Evolutionary conservation across 2,329 filamentous ascomycete genomes (phyloP).

Genomic region (Fusarium veterinarium): DNA sequence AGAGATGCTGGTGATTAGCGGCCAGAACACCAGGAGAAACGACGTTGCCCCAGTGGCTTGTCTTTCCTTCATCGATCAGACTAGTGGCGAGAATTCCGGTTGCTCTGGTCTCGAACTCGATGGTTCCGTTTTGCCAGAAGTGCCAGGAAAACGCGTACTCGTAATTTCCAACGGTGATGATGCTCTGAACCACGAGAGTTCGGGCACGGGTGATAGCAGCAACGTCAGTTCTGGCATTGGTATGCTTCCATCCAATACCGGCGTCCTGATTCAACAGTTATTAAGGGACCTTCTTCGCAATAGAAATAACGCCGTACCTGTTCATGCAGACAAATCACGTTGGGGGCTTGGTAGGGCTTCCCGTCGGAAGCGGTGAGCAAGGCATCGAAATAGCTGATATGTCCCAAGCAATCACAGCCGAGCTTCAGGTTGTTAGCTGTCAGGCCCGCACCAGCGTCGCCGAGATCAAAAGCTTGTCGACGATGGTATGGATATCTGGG

Average conservation of each 20-base stretch:
- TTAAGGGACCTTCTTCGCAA: too few species aligned
- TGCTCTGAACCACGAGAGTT: constrained; percentile 74
- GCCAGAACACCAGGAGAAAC: constrained; percentile 73
- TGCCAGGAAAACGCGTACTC: constrained; percentile 67
- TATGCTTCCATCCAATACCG: constrained; percentile 77
- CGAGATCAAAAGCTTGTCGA: constrained; percentile 79
- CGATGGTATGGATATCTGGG: constrained; percentile 72
- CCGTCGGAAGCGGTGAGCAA: neutral
- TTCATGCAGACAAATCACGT: constrained; percentile 76
- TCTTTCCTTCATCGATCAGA: constrained; percentile 66
- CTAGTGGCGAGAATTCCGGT: constrained; percentile 73
- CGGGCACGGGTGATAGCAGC: constrained; percentile 69
- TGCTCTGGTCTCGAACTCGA: constrained; percentile 71
- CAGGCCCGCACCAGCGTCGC: constrained; percentile 74
- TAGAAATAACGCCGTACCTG: constrained; percentile 28
- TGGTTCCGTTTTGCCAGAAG: constrained; percentile 70
- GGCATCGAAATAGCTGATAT: constrained; percentile 58
- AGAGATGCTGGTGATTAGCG: constrained; percentile 77
- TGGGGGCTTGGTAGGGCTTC: constrained; percentile 54
- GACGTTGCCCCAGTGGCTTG: constrained; percentile 66
- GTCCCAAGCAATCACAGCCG: neutral
- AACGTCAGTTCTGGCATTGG: constrained; percentile 71
- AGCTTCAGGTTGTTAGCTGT: constrained; percentile 62
- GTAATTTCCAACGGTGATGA: constrained; percentile 77
- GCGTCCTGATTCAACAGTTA: constrained; percentile 60